Base-by-base conservation (phyloP, 805 yeast species). In the Ogataea saltuana region DNA sequence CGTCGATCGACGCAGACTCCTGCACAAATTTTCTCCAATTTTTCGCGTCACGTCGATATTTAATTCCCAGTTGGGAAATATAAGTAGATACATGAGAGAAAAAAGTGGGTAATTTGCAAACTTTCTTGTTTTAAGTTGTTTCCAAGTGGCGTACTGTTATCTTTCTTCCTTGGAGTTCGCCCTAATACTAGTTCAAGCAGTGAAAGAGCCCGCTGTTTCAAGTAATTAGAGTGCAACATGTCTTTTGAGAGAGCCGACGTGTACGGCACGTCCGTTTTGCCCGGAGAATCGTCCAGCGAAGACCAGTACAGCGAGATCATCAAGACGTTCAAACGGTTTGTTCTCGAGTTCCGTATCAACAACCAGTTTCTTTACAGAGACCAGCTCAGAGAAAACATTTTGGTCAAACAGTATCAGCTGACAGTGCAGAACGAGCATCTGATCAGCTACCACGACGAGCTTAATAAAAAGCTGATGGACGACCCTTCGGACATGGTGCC, bases 401-500 rank as follows among this genome's bases (percentile, higher is more conserved):
- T 91, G 39, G 83, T 88, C 50, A 83, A 83, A 43, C 80, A 83
- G 56, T 90, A 80, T 65, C 76, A 74, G 30, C 65, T 93, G 39
- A 76, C 78, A 3, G 95, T 93, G 9, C 81, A 86, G 51, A 74
- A 87, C 36, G 95, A 85, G 42, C 96, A 93, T 60, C 69, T 93
- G 45, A 85, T 91, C 43, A 83, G 88, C 7, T 93, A 80, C 69
- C 87, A 88, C 58, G 98, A 88, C 59, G 95, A 87, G 54, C 72
- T 93, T 41, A 90, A 88, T 60, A 91, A 89, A 63, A 80, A 80
- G 51, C 71, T 93, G 49, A 67, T 81, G 45, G 96, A 89, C 56
- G 90, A 86, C 58, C 98, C 99, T 3, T 72, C 84, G 2, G 96
- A 87, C 39, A 80, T 87, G 74, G 80, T 90, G 25, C 95, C 96